Evolutionary conservation across 2,329 filamentous ascomycete species (phyloP), one percentile per base, ranked within the genome.

Genomic region (Hymenoscyphus salicellus): DNA sequence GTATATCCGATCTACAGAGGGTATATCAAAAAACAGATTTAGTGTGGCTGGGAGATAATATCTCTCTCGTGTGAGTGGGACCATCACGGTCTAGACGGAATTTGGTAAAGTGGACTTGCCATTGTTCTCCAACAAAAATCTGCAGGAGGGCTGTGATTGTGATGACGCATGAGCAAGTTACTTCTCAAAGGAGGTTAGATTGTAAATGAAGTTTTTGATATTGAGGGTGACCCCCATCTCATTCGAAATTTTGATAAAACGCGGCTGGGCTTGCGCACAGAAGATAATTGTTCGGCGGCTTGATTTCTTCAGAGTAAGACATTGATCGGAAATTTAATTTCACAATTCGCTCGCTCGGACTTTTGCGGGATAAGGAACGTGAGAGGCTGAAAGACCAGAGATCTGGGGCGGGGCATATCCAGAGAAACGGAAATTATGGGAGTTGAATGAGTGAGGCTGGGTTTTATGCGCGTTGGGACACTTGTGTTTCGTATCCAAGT

Each of bases 1-100:
- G 55, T 56, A 56, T 56, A 56, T 33, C 10, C 55, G 55, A 56
- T 56, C 55, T 56, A 33, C 26, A 33, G 16, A 56, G 55, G 55
- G 23, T 56, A 56, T 56, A 56, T 30, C 30, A 56, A 23, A 56
- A 33, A 26, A 5, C 11, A 30, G 55, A 30, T 16, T 38, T 38
- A 38, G 36, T 38, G 36, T 38, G 36, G 36, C 36, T 17, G 36
- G 36, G 36, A 38, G 36, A 38, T 38, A 38, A 16, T 38, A 30
- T 38, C 36, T 38, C 36, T 38, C 14, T 38, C 36, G 36, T 38
- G 14, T 17, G 36, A 16, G 36, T 38, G 14, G 36, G 36, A 38
- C 36, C 36, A 38, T 38, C 14, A 33, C 55, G 55, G 55, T 33
- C 55, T 33, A 56, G 55, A 33, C 28, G 11, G 23, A 32, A n/a